Percentiles rank a stretch among this genome's conserved stretches.
Evolutionary conservation across 2,329 filamentous ascomycete genomes (phyloP).

Genomic region (Phyllosticta paracitricarpa): DNA sequence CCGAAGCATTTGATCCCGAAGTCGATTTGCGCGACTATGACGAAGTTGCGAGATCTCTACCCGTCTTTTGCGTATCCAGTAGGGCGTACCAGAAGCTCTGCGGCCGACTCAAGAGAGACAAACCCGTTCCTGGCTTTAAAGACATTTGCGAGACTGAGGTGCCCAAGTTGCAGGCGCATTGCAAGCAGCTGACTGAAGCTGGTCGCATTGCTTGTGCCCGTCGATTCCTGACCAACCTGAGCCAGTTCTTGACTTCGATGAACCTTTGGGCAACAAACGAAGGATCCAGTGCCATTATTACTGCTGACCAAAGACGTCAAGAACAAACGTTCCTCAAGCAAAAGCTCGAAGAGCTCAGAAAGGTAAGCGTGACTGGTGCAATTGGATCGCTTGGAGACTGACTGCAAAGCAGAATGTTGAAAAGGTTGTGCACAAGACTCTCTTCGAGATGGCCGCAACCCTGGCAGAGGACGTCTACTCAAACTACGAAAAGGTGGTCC

Average conservation of each 20-base stretch:
- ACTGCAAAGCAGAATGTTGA: slow-evolving; percentile 24
- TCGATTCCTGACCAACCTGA: slow-evolving; percentile 43
- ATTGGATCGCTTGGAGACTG: not conserved
- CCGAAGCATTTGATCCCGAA: slow-evolving; percentile 45
- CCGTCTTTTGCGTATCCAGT: slow-evolving; percentile 56
- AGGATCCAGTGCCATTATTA: slow-evolving; percentile 31
- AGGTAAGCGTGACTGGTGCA: slow-evolving; percentile 15
- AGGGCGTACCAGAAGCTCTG: slow-evolving; percentile 53
- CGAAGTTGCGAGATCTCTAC: slow-evolving; percentile 43
- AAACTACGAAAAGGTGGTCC: slow-evolving; percentile 31
- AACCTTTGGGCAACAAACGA: slow-evolving; percentile 40
- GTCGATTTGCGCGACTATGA: slow-evolving; percentile 49
- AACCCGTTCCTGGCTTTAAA: slow-evolving; percentile 42
- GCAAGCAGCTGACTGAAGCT: slow-evolving; percentile 46
- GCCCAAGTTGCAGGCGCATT: slow-evolving; percentile 49
- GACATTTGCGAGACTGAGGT: slow-evolving; percentile 47
- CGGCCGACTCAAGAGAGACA: slow-evolving; percentile 45
- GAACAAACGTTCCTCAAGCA: slow-evolving; percentile 31
- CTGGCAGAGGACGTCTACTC: slow-evolving; percentile 39
- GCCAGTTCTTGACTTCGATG: slow-evolving; percentile 44
- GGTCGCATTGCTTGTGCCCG: slow-evolving; percentile 36
- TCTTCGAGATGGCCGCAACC: slow-evolving; percentile 30
- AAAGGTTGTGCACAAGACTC: slow-evolving; percentile 28
- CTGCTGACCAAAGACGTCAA: slow-evolving; percentile 29
- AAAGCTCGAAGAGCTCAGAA: slow-evolving; percentile 31